Evolutionary conservation across 2,329 filamentous ascomycete species (phyloP).

Genomic region (Phaeosphaeriaceae sp.): DNA sequence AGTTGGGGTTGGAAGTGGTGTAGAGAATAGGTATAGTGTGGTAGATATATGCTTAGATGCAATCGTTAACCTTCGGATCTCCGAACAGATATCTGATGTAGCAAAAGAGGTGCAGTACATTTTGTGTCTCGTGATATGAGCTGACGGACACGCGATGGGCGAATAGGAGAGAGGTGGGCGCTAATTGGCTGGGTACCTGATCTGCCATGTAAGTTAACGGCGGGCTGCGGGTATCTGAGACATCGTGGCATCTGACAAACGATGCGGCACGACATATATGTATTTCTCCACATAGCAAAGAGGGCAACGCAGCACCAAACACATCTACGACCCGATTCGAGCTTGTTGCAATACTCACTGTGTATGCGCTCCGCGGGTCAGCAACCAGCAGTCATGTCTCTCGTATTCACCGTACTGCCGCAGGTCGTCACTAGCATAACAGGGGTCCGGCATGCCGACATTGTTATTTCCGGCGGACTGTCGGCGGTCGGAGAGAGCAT

Average conservation of each 20-base stretch:
- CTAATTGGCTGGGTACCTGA: slow-evolving; percentile 23
- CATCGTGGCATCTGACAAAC: slow-evolving; percentile 2
- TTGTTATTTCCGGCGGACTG: background rate
- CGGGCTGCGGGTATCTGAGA: slow-evolving; percentile 9
- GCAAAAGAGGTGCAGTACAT: too few relatives aligned
- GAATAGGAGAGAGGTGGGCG: background rate
- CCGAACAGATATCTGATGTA: too few relatives aligned
- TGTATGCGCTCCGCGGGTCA: background rate
- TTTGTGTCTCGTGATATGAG: too few relatives aligned
- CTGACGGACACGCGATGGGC: slow-evolving; percentile 10
- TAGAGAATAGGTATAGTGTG: too few relatives aligned
- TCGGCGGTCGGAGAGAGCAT: background rate
- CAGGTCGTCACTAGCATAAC: background rate
- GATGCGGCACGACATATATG: background rate
- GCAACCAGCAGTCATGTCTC: background rate
- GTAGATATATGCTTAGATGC: too few relatives aligned
- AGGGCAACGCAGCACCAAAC: too few relatives aligned
- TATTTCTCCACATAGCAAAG: too few relatives aligned
- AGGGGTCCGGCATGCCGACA: slow-evolving; percentile 3
- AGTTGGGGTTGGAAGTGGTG: too few relatives aligned
- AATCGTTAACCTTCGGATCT: too few relatives aligned
- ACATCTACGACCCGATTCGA: too few relatives aligned
- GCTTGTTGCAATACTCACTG: too few relatives aligned
- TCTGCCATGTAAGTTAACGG: background rate
- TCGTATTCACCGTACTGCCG: background rate